Percentiles rank a stretch among this genome's conserved stretches.
Evolutionary conservation across 352 stramenopile genomes (phyloP).

Genomic region (Aphanomyces cochlioides): DNA sequence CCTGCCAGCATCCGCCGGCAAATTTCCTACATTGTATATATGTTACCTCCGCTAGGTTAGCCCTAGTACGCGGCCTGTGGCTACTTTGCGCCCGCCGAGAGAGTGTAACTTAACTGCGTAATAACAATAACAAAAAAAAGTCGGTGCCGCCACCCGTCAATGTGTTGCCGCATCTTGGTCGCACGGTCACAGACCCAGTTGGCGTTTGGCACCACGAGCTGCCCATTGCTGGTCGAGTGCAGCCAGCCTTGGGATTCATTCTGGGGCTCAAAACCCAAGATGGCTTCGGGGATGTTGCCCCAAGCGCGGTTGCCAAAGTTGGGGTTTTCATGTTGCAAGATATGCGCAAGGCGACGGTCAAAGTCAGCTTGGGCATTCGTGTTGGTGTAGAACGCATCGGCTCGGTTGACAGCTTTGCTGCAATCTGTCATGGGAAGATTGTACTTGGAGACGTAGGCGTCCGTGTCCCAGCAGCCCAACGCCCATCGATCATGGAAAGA

Average conservation of each 20-base stretch:
- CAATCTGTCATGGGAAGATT: background rate
- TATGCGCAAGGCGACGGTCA: slow-evolving; percentile 5
- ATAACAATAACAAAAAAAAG: no score
- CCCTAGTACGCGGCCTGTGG: no score
- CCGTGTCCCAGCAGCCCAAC: slow-evolving; percentile 20
- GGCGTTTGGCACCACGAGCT: background rate
- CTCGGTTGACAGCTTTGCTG: background rate
- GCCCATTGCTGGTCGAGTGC: background rate
- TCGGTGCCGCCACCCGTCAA: no score
- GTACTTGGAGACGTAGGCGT: slow-evolving; percentile 25
- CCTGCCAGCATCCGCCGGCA: no score
- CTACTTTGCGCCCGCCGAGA: no score
- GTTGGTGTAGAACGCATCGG: slow-evolving; percentile 11
- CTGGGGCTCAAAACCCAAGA: slow-evolving; percentile 21
- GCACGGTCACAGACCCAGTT: slow-evolving; percentile 14
- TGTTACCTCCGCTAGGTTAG: no score
- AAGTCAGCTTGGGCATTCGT: slow-evolving; percentile 22
- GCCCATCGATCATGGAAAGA: slow-evolving; percentile 19
- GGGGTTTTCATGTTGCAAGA: slow-evolving; percentile 8
- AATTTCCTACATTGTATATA: no score
- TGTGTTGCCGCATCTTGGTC: background rate
- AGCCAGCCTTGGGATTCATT: slow-evolving; percentile 19
- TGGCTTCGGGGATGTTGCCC: slow-evolving; percentile 11
- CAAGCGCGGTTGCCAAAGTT: slow-evolving; percentile 9
- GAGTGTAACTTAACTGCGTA: no score